Evolutionary conservation across 257 asterid genomes (phyloP), one percentile per base, ranked within the genome.

Genomic region (Scutellaria barbata): DNA sequence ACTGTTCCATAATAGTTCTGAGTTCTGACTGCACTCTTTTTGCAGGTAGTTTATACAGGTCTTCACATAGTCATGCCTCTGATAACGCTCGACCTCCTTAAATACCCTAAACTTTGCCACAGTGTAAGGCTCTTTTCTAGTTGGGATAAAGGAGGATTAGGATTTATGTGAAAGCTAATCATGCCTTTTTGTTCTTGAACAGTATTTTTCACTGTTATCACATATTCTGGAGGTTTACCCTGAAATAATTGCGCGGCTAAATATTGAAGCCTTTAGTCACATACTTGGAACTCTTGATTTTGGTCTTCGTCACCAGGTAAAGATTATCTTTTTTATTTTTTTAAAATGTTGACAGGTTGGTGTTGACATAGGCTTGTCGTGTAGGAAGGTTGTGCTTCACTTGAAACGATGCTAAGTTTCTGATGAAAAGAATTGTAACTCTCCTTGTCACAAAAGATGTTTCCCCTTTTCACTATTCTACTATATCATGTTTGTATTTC

Each of bases 211-310:
- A 39, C 84, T 94, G 77, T 81, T 91, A 71, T 91, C 99, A 35
- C 96, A 94, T 83, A 71, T 91, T 96, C 85, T 94, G 93, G 97
- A 89, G 86, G 95, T 89, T 51, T 94, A 94, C 80, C 99, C 99
- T 56, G 98, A 94, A 82, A 81, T 84, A 82, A 80, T 89, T 35
- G 82, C 86, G 64, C 93, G 85, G 73, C 74, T 94, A 62, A 88
- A 79, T 48, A 71, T 61, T 39, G 96, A 91, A 75, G 91, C 96
- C 69, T 88, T 86, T 22, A 81, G 74, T 74, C 96, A 81, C 83
- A 84, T 94, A 76, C 69, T 83, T 75, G 92, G 88, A 73, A 86
- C 96, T 75, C 87, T 94, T 81, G 96, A 88, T 55, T 89, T 86
- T 45, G 99, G 96, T 68, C 89, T 94, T 81, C 94, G 63, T 54